Percentiles rank a stretch among this genome's conserved stretches.
phyloP scores from a whole-genome alignment of 306 rosid species.

The Trichosanthes cucumerina region DNA sequence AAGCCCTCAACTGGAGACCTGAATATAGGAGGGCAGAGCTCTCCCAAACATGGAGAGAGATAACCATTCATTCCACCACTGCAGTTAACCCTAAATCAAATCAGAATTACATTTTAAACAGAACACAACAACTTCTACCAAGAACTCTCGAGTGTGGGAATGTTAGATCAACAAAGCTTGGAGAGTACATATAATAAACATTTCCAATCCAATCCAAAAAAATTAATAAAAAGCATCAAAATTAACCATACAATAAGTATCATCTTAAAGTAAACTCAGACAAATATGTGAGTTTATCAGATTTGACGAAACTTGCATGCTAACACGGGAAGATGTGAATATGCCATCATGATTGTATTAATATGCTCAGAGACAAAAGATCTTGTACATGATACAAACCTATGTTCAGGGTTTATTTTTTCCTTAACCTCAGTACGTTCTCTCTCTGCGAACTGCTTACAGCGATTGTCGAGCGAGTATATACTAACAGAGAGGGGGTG shows the following conservation, averaged over 20 bases:
- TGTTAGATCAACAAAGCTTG: not conserved
- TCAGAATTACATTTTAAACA: slow-evolving; percentile 41
- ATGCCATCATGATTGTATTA: not conserved
- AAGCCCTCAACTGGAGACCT: slow-evolving; percentile 77
- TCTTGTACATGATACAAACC: slow-evolving; percentile 33
- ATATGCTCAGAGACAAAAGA: not conserved
- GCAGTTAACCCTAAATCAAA: slow-evolving; percentile 66
- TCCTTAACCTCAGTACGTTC: slow-evolving; percentile 70
- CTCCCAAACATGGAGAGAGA: slow-evolving; percentile 78
- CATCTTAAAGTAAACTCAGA: not conserved
- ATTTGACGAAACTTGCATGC: not conserved
- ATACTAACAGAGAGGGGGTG: slow-evolving; percentile 96
- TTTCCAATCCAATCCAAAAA: not conserved
- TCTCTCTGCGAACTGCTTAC: slow-evolving; percentile 54
- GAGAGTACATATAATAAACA: not conserved
- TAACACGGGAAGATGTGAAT: not conserved
- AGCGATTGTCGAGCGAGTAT: slow-evolving; percentile 76
- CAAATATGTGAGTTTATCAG: not conserved
- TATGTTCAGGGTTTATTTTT: slow-evolving; percentile 57
- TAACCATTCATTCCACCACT: slow-evolving; percentile 98
- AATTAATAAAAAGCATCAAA: not conserved
- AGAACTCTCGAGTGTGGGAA: not conserved
- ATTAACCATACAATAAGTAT: not conserved
- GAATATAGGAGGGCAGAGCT: slow-evolving; percentile 91
- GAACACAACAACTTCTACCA: slow-evolving; percentile 12